A percentile compares a stretch with the other conserved stretches of the same genome.
Conservation (phyloP, 768 basidiomycete species). For the Naganishia vishniacii region DNA sequence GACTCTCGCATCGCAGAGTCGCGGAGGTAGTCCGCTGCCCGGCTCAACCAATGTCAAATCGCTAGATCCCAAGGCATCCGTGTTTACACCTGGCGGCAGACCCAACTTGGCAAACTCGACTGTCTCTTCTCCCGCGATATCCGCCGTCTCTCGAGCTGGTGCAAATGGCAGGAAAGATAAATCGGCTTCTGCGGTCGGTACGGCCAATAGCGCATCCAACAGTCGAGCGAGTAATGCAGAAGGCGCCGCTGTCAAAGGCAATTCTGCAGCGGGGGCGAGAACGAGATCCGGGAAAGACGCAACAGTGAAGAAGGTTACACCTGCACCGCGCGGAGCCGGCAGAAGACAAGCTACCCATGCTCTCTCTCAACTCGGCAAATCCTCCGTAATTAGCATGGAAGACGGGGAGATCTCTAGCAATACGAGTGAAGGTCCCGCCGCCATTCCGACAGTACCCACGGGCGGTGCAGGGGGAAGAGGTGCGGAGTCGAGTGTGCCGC, state of each 20-base stretch:
- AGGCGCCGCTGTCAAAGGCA: neutral
- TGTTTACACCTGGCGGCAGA: neutral
- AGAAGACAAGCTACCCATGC: constrained; percentile 4
- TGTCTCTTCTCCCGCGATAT: neutral
- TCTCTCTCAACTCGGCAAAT: constrained; percentile 3
- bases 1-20: neutral
- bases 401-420: constrained; percentile 17
- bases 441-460: too few relatives aligned
- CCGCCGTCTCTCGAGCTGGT: neutral
- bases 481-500: too few relatives aligned
- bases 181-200: neutral
- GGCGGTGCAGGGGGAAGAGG: too few relatives aligned
- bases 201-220: neutral
- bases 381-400: constrained; percentile 10
- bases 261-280: neutral
- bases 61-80: constrained; percentile 15
- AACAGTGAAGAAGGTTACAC: neutral
- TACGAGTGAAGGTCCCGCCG: neutral
- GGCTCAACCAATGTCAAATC: neutral
- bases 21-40: neutral
- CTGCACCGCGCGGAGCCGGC: neutral
- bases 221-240: neutral
- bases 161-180: neutral
- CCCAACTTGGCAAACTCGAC: neutral
- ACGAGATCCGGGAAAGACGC: neutral